Conservation (phyloP, 2,329 filamentous ascomycete genomes). For the Apiospora sp. region DNA sequence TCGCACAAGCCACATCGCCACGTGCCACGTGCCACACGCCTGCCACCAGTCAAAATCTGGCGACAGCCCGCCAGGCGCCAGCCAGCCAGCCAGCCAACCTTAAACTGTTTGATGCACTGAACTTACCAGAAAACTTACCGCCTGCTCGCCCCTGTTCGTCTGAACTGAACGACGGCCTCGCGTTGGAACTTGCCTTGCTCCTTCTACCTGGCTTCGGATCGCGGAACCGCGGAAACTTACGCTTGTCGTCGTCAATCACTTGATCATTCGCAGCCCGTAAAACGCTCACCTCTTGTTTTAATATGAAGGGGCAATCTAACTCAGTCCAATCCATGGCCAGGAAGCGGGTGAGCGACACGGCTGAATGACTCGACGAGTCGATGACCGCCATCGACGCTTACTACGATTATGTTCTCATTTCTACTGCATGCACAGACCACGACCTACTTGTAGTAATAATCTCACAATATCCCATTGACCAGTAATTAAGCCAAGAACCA, state of each 20-base stretch:
- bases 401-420: neutral
- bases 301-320: neutral
- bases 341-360: neutral
- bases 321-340: neutral
- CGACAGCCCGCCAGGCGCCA: no score
- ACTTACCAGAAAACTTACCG: neutral
- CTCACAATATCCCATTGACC: neutral
- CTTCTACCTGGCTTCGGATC: neutral
- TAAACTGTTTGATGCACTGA: neutral
- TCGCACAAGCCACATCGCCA: no score
- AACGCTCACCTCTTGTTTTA: no score
- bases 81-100: neutral
- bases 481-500: slow-evolving; percentile 2
- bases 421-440: neutral
- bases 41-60: neutral
- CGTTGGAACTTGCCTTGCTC: neutral
- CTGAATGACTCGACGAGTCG: slow-evolving; percentile 8
- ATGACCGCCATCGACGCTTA: neutral
- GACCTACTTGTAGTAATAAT: neutral
- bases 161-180: neutral
- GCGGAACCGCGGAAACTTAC: neutral
- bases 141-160: neutral
- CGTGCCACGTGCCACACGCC: neutral
- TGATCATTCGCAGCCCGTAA: no score
- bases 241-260: neutral